Conservation (phyloP, 2,329 filamentous ascomycete species). For the Trichoderma sp. region DNA sequence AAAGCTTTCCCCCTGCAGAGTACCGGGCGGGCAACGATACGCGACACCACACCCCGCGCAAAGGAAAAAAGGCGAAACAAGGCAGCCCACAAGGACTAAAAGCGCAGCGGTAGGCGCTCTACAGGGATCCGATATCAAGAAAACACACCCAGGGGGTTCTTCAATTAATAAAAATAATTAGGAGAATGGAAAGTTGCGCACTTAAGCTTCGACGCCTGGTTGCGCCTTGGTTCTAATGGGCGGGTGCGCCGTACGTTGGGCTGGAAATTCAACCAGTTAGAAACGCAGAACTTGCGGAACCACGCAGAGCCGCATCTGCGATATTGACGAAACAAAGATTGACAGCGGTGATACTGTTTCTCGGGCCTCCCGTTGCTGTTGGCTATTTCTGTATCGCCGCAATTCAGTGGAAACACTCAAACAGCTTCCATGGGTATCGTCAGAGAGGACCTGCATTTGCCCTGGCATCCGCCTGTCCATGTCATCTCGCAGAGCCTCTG, state of each 20-base stretch:
- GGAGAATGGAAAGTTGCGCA: background rate
- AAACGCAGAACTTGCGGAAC: background rate
- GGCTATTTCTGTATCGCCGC: background rate
- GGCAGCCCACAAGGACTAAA: background rate
- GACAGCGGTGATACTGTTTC: background rate
- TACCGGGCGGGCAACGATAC: background rate
- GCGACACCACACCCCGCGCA: background rate
- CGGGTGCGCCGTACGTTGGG: background rate
- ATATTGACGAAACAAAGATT: background rate
- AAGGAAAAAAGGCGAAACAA: background rate
- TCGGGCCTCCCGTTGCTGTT: background rate
- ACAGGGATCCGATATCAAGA: background rate
- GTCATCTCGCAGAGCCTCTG: constrained; percentile 9
- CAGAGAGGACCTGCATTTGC: background rate
- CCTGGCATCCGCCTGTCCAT: background rate
- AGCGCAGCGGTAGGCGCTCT: background rate
- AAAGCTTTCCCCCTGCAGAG: background rate
- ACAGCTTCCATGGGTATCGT: background rate
- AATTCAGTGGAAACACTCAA: background rate
- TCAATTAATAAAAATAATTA: background rate
- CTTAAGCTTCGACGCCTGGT: background rate
- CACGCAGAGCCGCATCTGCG: constrained; percentile 2
- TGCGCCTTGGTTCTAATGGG: background rate
- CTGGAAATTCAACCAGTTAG: background rate
- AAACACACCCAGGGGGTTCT: background rate